Evolutionary conservation across 208 protist species (phyloP).

Genomic region (Strigomonas culicis): DNA sequence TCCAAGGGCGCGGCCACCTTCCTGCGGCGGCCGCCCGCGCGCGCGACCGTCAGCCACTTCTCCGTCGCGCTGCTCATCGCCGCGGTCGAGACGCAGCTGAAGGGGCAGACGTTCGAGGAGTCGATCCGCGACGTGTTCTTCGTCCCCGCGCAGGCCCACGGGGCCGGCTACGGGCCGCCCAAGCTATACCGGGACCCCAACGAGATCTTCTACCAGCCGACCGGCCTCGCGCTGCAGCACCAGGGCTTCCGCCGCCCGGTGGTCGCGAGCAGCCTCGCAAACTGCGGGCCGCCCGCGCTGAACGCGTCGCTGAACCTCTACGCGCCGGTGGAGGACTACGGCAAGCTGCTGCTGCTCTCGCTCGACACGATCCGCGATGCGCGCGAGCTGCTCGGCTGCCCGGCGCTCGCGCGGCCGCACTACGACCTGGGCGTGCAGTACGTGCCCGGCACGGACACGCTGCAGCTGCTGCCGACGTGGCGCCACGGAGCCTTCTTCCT

Average conservation of each 20-base stretch:
- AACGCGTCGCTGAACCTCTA: constrained; percentile 80
- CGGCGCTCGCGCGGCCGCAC: constrained; percentile 13
- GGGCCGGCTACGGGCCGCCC: constrained; percentile 60
- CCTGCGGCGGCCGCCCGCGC: constrained; percentile 15
- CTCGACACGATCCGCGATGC: constrained; percentile 74
- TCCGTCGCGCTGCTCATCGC: constrained; percentile 68
- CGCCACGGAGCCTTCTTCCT: constrained; percentile 31
- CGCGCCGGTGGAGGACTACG: constrained; percentile 75
- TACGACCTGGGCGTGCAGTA: constrained; percentile 77
- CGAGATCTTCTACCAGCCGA: constrained; percentile 83
- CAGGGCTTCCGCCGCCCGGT: constrained; percentile 41
- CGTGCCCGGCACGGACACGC: constrained; percentile 22
- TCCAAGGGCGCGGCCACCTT: constrained; percentile 17
- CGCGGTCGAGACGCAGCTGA: constrained; percentile 70
- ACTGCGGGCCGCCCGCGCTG: constrained; percentile 56
- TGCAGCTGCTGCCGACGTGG: constrained; percentile 32
- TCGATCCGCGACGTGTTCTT: constrained; percentile 63
- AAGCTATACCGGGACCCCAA: constrained; percentile 72
- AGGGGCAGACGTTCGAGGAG: constrained; percentile 56
- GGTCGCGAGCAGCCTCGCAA: constrained; percentile 24
- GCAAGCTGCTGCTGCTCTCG: constrained; percentile 71
- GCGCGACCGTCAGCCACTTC: constrained; percentile 49
- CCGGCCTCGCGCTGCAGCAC: constrained; percentile 62
- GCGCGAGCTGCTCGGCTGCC: constrained; percentile 30
- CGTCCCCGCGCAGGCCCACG: constrained; percentile 57